Evolutionary conservation across 2,329 filamentous ascomycete genomes (phyloP), one percentile per base, ranked within the genome.

Genomic region (Fusarium nodosum): DNA sequence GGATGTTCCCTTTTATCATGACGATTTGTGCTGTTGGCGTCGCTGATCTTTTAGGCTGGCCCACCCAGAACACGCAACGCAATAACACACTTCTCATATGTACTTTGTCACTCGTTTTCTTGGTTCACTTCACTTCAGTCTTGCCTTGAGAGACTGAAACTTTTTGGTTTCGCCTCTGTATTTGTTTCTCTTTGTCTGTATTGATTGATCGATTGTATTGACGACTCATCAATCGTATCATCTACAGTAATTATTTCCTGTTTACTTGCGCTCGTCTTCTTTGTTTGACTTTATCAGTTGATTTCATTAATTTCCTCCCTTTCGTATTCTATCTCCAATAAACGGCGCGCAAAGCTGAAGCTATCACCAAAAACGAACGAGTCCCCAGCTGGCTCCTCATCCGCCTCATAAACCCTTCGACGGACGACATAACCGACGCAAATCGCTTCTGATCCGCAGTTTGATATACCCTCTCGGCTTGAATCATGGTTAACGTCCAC

Each of bases 401-500:
- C 46, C 47, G 20, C 36, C 26, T n/a, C 34, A 41, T 41, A 18
- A 39, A 38, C 26, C 24, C 39, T n/a, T 45, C 39, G 39, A 44
- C n/a, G n/a, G 48, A n/a, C 18, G 36, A 24, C 22, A 26, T 18
- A 18, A 44, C 39, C 39, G 22, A 36, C 31, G 6, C 34, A 24
- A 39, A 28, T 41, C 34, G 18, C 18, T 39, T 56, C 56, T 56
- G 12, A 33, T 33, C 56, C 8, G 28, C 26, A 28, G 20, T 50
- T 39, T 24, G 60, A 39, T 20, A 41, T 24, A 22, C 11, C 7
- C 15, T 33, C 42, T 56, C 28, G 11, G 15, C 31, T 41, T 41
- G 47, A 33, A 69, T 26, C 53, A 75, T 75, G 73, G 70, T 65
- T 58, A 74, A 74, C 24, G 34, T 61, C 33, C 71, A 78, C 8